Evolutionary conservation across 345 rosid species (phyloP).

Genomic region (Barbarea vulgaris): DNA sequence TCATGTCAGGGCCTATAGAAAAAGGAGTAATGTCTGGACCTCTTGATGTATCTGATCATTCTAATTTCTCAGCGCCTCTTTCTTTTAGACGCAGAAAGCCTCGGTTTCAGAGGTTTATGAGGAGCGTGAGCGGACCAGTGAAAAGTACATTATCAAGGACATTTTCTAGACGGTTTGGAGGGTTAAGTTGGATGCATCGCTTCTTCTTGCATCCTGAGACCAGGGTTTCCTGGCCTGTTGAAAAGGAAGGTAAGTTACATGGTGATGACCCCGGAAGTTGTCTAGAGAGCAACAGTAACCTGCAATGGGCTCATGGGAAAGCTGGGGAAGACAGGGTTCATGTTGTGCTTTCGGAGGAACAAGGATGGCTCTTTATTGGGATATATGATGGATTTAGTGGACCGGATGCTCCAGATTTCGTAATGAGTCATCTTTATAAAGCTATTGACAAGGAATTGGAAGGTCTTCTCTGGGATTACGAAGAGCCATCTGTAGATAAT

Average conservation of each 20-base stretch:
- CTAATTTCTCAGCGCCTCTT: conserved; percentile 96
- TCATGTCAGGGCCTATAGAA: conserved; percentile 95
- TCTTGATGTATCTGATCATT: conserved; percentile 74
- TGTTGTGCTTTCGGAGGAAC: conserved; percentile 96
- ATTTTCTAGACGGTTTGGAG: conserved; percentile 73
- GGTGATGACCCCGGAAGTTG: conserved; percentile 58
- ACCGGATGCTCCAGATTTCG: conserved; percentile 97
- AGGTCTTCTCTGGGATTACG: conserved; percentile 92
- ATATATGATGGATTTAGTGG: conserved; percentile 99
- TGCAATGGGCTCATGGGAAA: conserved; percentile 99
- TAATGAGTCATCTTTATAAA: conserved; percentile 83
- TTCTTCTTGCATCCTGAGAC: conserved; percentile 74
- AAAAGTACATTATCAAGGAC: conserved; percentile 73
- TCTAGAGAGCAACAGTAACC: conserved; percentile 65
- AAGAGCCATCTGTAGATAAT: conserved; percentile 54
- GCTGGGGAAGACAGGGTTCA: conserved; percentile 99
- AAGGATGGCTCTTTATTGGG: conserved; percentile 97
- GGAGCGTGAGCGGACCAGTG: conserved; percentile 94
- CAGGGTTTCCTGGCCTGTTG: conserved; percentile 66
- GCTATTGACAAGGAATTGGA: conserved; percentile 88
- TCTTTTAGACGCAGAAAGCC: conserved; percentile 65
- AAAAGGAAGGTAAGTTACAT: conserved; percentile 65
- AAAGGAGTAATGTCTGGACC: conserved; percentile 97
- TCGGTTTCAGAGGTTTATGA: conserved; percentile 70
- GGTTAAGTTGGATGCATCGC: conserved; percentile 78